Percentiles rank a stretch among this genome's conserved stretches.
Evolutionary conservation across 148 eudicot genomes (phyloP).

Genomic region (Talinum fruticosum): DNA sequence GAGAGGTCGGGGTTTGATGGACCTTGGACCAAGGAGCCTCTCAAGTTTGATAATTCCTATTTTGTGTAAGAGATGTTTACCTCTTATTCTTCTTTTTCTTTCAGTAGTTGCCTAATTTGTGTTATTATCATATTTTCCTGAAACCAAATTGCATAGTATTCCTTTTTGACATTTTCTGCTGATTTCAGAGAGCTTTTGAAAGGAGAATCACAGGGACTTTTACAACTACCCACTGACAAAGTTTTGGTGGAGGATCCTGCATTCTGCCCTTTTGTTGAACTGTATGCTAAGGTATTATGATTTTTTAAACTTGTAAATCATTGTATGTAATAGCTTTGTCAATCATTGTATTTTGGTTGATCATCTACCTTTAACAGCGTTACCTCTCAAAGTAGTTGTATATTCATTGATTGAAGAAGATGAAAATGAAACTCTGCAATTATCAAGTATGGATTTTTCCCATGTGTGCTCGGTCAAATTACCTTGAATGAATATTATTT

Average conservation of each 20-base stretch:
- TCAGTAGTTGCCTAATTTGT: neutral
- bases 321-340: neutral
- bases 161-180: constrained; percentile 5
- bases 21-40: constrained; percentile 90
- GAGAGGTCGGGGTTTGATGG: constrained; percentile 97
- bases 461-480: too few species aligned
- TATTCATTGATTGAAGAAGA: too few species aligned
- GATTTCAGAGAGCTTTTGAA: constrained; percentile 67
- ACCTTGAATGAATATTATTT: too few species aligned
- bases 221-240: constrained; percentile 79
- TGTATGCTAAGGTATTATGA: constrained; percentile 73
- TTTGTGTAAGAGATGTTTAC: constrained; percentile 55
- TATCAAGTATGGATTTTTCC: too few species aligned
- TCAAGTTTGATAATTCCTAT: constrained; percentile 86
- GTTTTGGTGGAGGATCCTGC: constrained; percentile 76
- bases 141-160: neutral
- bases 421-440: too few species aligned
- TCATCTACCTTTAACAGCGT: too few species aligned
- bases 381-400: too few species aligned
- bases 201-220: constrained; percentile 78
- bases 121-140: neutral
- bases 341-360: too few species aligned
- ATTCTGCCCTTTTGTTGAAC: constrained; percentile 72
- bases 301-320: neutral
- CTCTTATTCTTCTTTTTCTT: constrained; percentile 1